Conservation (phyloP, 2,329 filamentous ascomycete species). For the Aspergillus carbonarius region DNA sequence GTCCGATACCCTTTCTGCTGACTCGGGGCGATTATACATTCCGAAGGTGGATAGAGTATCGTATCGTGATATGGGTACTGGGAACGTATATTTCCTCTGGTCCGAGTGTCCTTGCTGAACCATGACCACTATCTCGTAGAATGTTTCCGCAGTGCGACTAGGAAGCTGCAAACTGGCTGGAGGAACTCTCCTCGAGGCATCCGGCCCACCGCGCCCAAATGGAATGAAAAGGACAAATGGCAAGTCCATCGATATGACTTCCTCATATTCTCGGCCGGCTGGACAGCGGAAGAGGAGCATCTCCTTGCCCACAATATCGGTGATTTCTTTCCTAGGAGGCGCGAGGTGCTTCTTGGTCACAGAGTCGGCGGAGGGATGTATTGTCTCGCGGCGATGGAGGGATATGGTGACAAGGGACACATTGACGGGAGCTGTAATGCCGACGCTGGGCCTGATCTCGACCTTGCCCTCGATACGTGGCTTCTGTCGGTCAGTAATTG, state of each 20-base stretch:
- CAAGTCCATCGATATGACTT: conserved; percentile 90
- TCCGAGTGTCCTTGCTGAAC: conserved; percentile 86
- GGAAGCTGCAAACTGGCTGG: conserved; percentile 88
- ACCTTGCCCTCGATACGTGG: conserved; percentile 97
- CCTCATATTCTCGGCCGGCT: conserved; percentile 79
- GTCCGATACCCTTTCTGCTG: conserved; percentile 79
- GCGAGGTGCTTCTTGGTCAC: conserved; percentile 88
- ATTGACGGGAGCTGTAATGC: conserved; percentile 83
- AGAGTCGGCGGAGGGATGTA: conserved; percentile 93
- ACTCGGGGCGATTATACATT: conserved; percentile 97
- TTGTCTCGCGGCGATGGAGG: conserved; percentile 89
- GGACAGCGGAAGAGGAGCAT: conserved; percentile 86
- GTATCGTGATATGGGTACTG: conserved; percentile 87
- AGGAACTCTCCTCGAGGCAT: conserved; percentile 84
- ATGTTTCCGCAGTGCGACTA: conserved; percentile 93
- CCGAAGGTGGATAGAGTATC: conserved; percentile 97
- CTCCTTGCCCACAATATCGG: conserved; percentile 93
- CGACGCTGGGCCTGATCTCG: conserved; percentile 84
- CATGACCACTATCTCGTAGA: conserved; percentile 92
- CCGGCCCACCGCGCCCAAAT: conserved; percentile 85
- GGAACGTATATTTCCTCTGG: conserved; percentile 88
- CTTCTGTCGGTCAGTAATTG: conserved; percentile 47
- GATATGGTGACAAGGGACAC: conserved; percentile 93
- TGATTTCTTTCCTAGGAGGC: conserved; percentile 84
- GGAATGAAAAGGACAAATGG: conserved; percentile 98